Percentiles rank a stretch among this genome's conserved stretches.
phyloP scores from a whole-genome alignment of 1,139 yeast species.

The Magnusiomyces sp. region DNA sequence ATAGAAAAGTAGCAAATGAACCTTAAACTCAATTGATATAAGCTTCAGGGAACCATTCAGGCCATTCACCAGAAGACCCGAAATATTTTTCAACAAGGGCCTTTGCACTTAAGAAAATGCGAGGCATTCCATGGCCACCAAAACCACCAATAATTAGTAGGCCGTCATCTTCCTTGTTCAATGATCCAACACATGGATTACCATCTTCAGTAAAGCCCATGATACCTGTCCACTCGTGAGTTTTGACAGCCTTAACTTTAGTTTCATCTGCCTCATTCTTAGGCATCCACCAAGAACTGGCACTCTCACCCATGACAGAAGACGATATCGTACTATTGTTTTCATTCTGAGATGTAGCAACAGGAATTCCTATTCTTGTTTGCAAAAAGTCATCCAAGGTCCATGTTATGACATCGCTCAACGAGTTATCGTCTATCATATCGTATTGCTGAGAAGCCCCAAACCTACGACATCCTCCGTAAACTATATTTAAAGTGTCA shows the following conservation, averaged over 20 bases:
- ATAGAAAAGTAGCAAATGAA: too few species aligned
- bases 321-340: too few species aligned
- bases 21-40: conserved; percentile 10
- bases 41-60: conserved; percentile 21
- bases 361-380: conserved; percentile 17
- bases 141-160: conserved; percentile 37
- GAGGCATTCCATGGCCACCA: conserved; percentile 44
- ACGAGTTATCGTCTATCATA: conserved; percentile 17
- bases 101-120: conserved; percentile 30
- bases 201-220: conserved; percentile 36
- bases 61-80: conserved; percentile 13
- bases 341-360: neutral
- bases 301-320: too few species aligned
- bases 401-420: conserved; percentile 16
- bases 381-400: conserved; percentile 18
- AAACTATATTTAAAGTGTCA: conserved; percentile 16
- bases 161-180: conserved; percentile 14
- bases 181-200: conserved; percentile 32
- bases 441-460: conserved; percentile 18
- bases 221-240: conserved; percentile 34
- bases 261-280: too few species aligned
- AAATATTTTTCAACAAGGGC: conserved; percentile 19
- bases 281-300: too few species aligned
- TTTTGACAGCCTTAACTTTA: conserved; percentile 13
- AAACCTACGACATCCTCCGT: conserved; percentile 26